Evolutionary conservation across 352 stramenopile genomes (phyloP).

Genomic region (Pythium aristosporum): DNA sequence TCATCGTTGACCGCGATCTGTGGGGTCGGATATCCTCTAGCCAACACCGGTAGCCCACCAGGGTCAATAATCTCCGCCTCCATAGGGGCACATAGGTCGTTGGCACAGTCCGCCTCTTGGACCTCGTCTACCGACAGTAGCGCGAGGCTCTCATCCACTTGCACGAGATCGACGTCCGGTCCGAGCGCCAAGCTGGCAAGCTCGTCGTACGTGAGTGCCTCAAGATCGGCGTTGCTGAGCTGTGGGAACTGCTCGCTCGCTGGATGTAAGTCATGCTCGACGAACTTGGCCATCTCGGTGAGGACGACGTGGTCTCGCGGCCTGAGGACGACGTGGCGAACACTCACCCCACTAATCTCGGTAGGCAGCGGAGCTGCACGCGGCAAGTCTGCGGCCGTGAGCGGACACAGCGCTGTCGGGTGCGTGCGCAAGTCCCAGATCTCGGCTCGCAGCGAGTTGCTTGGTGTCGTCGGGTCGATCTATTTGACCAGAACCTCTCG

Average conservation of each 20-base stretch:
- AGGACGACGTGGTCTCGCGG: slow-evolving; percentile 18
- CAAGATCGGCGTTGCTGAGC: slow-evolving; percentile 25
- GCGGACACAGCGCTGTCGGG: slow-evolving; percentile 23
- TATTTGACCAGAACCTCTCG: background rate
- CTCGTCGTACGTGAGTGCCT: slow-evolving; percentile 29
- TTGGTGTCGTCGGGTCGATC: slow-evolving; percentile 14
- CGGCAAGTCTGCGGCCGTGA: slow-evolving; percentile 28
- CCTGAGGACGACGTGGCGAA: slow-evolving; percentile 18
- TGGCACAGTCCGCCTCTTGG: background rate
- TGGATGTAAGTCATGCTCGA: background rate
- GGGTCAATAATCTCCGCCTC: background rate
- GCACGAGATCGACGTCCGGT: slow-evolving; percentile 18
- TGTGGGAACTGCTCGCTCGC: slow-evolving; percentile 28
- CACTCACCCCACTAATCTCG: background rate
- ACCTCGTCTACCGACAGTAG: slow-evolving; percentile 12
- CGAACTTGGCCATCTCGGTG: slow-evolving; percentile 2
- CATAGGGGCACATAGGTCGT: background rate
- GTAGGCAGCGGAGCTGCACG: slow-evolving; percentile 3
- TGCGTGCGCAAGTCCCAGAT: slow-evolving; percentile 26
- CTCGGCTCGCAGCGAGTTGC: slow-evolving; percentile 15
- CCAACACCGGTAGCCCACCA: background rate
- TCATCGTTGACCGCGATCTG: background rate
- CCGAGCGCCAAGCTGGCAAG: slow-evolving; percentile 19
- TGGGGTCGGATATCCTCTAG: background rate
- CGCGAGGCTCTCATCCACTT: slow-evolving; percentile 22